phyloP scores from a whole-genome alignment of 257 asterid genomes.

The Scutellaria barbata region DNA sequence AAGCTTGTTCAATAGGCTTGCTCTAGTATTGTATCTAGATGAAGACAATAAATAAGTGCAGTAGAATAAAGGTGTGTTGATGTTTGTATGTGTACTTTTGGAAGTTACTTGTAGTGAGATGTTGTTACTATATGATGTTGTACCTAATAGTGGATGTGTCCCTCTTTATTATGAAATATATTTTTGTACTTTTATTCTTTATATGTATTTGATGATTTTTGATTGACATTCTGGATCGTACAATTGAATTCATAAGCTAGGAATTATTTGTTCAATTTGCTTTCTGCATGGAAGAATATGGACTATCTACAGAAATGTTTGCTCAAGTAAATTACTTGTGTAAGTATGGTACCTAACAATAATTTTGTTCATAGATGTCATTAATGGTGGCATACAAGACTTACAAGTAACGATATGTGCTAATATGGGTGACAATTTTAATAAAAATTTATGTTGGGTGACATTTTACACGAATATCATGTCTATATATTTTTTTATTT shows the following conservation, averaged over 20 bases:
- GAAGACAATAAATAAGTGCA: neutral
- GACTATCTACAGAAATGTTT: neutral
- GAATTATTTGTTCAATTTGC: neutral
- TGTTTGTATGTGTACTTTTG: conserved; percentile 3
- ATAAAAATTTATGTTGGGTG: too few relatives aligned
- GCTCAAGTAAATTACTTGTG: neutral
- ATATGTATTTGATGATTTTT: neutral
- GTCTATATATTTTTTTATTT: too few relatives aligned
- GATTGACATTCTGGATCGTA: neutral
- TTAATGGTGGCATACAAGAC: too few relatives aligned
- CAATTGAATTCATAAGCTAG: neutral
- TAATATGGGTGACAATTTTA: too few relatives aligned
- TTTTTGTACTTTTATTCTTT: neutral
- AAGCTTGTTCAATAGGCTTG: conserved; percentile 15
- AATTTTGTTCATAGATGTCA: too few relatives aligned
- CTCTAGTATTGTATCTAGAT: conserved; percentile 1
- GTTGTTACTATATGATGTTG: conserved; percentile 11
- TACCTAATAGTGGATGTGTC: conserved; percentile 21
- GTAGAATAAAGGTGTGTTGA: conserved; percentile 23
- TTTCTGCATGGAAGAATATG: neutral
- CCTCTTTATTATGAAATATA: conserved; percentile 6
- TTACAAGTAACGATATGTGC: too few relatives aligned
- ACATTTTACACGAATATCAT: too few relatives aligned
- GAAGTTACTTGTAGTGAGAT: conserved; percentile 20
- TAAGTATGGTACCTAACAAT: too few relatives aligned